These are phyloP conservation scores for Pseudogymnoascus sp. DNA, from an alignment of 2,329 filamentous ascomycete species.

Conservation along the genomic window DNA sequence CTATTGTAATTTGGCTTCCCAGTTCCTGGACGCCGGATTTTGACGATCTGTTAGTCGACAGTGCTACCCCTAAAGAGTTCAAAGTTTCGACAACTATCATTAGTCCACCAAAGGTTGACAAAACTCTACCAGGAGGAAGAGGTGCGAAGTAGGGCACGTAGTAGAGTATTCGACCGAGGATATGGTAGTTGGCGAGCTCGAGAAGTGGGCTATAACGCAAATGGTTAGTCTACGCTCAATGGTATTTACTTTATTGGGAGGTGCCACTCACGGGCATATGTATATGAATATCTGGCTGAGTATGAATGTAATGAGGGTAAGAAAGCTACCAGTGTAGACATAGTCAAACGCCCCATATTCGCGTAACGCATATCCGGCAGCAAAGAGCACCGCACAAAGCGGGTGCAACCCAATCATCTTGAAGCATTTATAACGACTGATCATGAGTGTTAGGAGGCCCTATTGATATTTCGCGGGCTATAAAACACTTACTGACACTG, in stretches of 20 bases:
- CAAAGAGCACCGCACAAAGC: constrained; percentile 44
- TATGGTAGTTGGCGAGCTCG: constrained; percentile 50
- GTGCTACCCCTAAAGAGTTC: constrained; percentile 38
- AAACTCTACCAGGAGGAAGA: constrained; percentile 34
- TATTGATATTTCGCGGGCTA: constrained; percentile 11
- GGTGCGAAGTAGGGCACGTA: constrained; percentile 51
- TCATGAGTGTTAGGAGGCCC: neutral
- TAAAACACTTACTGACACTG: constrained; percentile 41
- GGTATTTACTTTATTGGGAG: constrained; percentile 23
- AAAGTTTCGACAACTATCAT: constrained; percentile 39
- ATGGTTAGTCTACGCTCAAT: neutral
- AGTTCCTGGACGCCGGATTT: constrained; percentile 29
- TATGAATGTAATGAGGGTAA: constrained; percentile 33
- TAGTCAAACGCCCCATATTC: constrained; percentile 42
- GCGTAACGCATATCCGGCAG: constrained; percentile 45
- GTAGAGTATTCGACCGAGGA: constrained; percentile 50
- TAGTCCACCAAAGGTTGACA: constrained; percentile 38
- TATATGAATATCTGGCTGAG: constrained; percentile 26
- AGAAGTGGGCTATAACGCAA: constrained; percentile 41
- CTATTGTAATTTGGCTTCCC: constrained; percentile 39
- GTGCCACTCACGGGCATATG: constrained; percentile 10
- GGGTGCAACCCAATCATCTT: constrained; percentile 43
- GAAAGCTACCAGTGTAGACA: constrained; percentile 24
- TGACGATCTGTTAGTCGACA: constrained; percentile 36
- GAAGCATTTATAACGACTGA: constrained; percentile 45